Conservation (phyloP, 192 early-diverging fungal species). For the Podochytrium sp. region DNA sequence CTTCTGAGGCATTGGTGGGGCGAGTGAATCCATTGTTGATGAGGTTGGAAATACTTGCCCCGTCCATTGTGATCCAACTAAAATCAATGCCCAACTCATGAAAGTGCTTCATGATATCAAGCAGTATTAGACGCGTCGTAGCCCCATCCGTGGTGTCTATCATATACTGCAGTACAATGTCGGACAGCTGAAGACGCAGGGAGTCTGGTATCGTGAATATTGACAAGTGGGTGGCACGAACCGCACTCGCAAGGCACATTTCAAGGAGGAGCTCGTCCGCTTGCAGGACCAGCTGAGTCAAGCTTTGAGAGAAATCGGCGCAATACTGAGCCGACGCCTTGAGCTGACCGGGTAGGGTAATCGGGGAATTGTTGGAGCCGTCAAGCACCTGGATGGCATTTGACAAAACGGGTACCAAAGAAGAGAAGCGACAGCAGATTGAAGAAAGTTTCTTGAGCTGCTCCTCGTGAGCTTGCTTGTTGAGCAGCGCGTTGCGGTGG, state of each 20-base stretch:
- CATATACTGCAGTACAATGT: conserved; percentile 1
- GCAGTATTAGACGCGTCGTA: neutral
- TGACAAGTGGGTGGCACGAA: neutral
- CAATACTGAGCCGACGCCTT: neutral
- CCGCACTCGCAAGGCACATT: neutral
- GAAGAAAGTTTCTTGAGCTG: neutral
- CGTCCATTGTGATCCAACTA: conserved; percentile 4
- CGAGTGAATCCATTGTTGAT: neutral
- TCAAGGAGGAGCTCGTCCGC: neutral
- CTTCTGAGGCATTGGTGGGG: neutral
- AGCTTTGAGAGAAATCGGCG: neutral
- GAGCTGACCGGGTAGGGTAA: neutral
- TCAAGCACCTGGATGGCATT: neutral
- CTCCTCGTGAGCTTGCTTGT: neutral
- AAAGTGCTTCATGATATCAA: neutral
- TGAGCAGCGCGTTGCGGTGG: neutral
- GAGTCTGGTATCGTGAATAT: neutral
- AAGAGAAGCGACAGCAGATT: neutral
- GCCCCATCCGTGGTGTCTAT: neutral
- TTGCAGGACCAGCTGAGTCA: neutral
- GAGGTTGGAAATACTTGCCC: neutral
- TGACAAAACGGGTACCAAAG: neutral
- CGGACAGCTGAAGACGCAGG: neutral
- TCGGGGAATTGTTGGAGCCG: too few species aligned
- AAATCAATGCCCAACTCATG: neutral